A percentile compares a stretch with the other conserved stretches of the same genome.
These are phyloP conservation scores for Umbilicaria muhlenbergii DNA, from an alignment of 495 filamentous ascomycete genomes.

Conservation along the genomic window DNA sequence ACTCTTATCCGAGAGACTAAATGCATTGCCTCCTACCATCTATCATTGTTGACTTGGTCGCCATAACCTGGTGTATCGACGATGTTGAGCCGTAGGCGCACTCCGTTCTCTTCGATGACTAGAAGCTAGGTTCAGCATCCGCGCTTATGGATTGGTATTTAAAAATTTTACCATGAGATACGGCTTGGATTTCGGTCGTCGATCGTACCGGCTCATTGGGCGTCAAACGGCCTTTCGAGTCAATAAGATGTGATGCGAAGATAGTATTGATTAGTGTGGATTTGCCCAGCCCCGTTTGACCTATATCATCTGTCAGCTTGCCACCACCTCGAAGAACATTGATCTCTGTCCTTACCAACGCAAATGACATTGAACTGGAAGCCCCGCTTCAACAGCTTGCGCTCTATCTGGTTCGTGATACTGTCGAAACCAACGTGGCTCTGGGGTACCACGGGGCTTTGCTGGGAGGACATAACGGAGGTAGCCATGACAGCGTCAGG, in stretches of 20 bases:
- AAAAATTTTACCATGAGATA: slow-evolving; percentile 60
- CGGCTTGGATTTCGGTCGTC: slow-evolving; percentile 95
- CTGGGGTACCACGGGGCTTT: slow-evolving; percentile 64
- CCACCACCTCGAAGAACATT: not conserved
- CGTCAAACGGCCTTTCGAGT: slow-evolving; percentile 86
- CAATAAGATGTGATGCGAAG: slow-evolving; percentile 98
- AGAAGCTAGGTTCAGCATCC: slow-evolving; percentile 10
- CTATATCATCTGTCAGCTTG: slow-evolving; percentile 28
- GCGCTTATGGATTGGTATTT: not conserved
- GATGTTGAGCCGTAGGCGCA: slow-evolving; percentile 64
- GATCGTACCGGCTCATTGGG: slow-evolving; percentile 86
- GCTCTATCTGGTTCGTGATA: slow-evolving; percentile 95
- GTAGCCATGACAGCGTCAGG: slow-evolving; percentile 31
- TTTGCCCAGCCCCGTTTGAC: slow-evolving; percentile 97
- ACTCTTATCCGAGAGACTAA: not conserved
- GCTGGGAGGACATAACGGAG: slow-evolving; percentile 28
- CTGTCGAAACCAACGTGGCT: slow-evolving; percentile 99
- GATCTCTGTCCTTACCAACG: slow-evolving; percentile 54
- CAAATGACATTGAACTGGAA: slow-evolving; percentile 99
- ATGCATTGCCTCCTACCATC: slow-evolving; percentile 36
- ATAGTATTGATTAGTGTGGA: slow-evolving; percentile 99
- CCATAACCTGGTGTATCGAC: slow-evolving; percentile 70
- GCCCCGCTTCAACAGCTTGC: slow-evolving; percentile 97
- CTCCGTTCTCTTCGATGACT: slow-evolving; percentile 94
- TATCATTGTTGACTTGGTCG: slow-evolving; percentile 70